Base-by-base conservation (phyloP, 495 filamentous ascomycete genomes). In the Podospora bellae-mahoneyi region DNA sequence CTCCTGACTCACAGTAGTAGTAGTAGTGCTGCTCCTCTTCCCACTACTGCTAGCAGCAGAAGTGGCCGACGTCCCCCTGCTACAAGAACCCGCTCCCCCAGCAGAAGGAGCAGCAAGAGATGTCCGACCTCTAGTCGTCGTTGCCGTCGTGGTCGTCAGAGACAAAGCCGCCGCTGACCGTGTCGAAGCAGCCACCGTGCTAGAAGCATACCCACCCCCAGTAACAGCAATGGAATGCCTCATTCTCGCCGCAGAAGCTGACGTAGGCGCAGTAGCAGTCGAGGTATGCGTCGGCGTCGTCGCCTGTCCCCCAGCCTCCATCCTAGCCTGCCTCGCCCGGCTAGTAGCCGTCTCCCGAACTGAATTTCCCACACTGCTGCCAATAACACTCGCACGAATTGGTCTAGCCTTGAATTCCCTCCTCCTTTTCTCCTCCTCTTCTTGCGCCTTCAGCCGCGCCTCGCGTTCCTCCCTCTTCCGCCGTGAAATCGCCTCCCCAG, bases 401-500 rank as follows among this genome's bases (percentile, higher is more conserved):
- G 89, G 88, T 27, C 84, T 81, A 6, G 89, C 88, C 77, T 90
- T 91, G 81, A 90, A 90, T 60, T 85, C 81, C 26, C 84, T 79
- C 60, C 85, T 76, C 76, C 84, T 82, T 53, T 79, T 79, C 68
- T 85, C 86, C 68, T 85, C 85, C 72, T 88, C 86, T 68, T 88
- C 86, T 72, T 87, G 83, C 4, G 83, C 81, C 68, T 83, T 86
- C 60, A 86, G 76, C 62, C 86, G 84, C 64, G 89, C 88, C 72
- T 92, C 90, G 27, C 81, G 83, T 63, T 87, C 84, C 71, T 89
- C 90, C 73, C 85, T 84, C 66, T 91, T 87, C 64, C 86, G 87
- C 9, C 87, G 87, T 26, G 90, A 89, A 39, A 92, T 81, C 28
- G 88, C 90, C 66, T 92, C 91, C 39, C 91, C 90, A 0, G 90